Evolutionary conservation across 2,329 filamentous ascomycete genomes (phyloP).

Genomic region (Sarocladium kiliense): DNA sequence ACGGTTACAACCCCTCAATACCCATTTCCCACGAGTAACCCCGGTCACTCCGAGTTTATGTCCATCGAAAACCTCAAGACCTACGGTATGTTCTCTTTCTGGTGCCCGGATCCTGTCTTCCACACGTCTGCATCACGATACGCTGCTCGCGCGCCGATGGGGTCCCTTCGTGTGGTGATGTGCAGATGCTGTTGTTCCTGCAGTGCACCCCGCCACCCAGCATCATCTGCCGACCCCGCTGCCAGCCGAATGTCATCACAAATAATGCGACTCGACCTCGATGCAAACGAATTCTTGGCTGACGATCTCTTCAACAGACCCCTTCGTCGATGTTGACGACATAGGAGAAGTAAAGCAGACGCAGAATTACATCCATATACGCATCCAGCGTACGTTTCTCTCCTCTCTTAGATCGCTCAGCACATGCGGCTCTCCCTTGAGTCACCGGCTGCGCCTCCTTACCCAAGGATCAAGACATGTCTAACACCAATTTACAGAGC

Average conservation of each 20-base stretch:
- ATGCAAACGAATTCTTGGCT: background rate
- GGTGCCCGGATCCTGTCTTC: background rate
- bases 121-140: background rate
- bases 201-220: slow-evolving; percentile 8
- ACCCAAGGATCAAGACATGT: slow-evolving; percentile 29
- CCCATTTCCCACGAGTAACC: slow-evolving; percentile 50
- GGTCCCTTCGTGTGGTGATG: background rate
- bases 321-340: slow-evolving; percentile 99
- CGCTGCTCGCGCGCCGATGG: background rate
- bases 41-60: slow-evolving; percentile 81
- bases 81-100: slow-evolving; percentile 63
- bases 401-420: slow-evolving; percentile 6
- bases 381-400: slow-evolving; percentile 83
- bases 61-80: slow-evolving; percentile 98
- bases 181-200: slow-evolving; percentile 2
- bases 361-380: slow-evolving; percentile 99
- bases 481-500: slow-evolving; percentile 56
- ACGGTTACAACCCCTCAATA: slow-evolving; percentile 31
- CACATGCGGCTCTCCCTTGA: background rate
- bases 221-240: background rate
- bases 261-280: background rate
- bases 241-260: background rate
- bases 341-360: slow-evolving; percentile 91
- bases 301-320: slow-evolving; percentile 58
- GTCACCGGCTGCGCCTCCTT: background rate